phyloP scores from a whole-genome alignment of 208 protist species.

The Crithidia thermophila region DNA sequence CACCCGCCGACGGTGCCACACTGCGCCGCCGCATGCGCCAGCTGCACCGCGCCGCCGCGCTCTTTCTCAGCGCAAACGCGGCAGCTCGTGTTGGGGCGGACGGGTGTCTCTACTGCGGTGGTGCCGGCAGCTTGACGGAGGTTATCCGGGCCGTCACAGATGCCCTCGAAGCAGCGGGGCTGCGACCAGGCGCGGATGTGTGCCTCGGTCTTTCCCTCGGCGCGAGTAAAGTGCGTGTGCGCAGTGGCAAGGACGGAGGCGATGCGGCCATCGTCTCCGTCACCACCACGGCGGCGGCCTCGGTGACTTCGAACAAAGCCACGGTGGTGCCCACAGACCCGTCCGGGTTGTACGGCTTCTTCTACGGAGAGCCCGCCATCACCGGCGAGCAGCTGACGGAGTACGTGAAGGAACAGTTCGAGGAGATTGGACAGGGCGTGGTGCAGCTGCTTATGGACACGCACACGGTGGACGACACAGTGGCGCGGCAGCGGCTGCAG shows the following conservation, averaged over 20 bases:
- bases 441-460: conserved; percentile 76
- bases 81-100: background rate
- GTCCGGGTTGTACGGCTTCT: conserved; percentile 59
- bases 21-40: conserved; percentile 11
- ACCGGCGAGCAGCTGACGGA: conserved; percentile 72
- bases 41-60: conserved; percentile 14
- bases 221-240: background rate
- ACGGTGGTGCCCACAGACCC: conserved; percentile 14
- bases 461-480: conserved; percentile 50
- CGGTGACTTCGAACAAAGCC: conserved; percentile 4
- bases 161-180: conserved; percentile 9
- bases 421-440: conserved; percentile 29
- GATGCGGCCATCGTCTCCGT: background rate
- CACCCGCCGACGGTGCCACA: conserved; percentile 3
- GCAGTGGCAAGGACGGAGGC: background rate
- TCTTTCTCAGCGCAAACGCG: conserved; percentile 9
- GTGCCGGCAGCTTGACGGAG: conserved; percentile 15
- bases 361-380: conserved; percentile 63
- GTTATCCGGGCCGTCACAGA: conserved; percentile 24
- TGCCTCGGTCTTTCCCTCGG: conserved; percentile 23
- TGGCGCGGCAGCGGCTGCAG: conserved; percentile 55
- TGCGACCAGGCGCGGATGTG: conserved; percentile 21
- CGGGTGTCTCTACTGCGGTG: conserved; percentile 16
- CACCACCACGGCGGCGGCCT: background rate
- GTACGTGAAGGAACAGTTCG: conserved; percentile 72